Conservation (phyloP, 192 early-diverging fungal species). For the Podila epigama region DNA sequence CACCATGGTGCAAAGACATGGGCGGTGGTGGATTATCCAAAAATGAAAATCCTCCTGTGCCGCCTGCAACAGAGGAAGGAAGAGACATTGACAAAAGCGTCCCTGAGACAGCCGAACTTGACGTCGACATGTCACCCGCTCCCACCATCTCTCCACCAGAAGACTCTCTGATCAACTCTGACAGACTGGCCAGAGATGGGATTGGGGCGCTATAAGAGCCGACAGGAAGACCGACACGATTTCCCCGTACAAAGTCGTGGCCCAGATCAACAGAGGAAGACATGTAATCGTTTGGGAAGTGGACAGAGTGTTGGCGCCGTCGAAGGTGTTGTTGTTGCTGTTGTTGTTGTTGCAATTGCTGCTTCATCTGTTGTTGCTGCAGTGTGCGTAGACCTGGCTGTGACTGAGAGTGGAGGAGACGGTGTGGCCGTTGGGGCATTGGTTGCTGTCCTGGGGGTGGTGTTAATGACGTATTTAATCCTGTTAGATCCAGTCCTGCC, state of each 20-base stretch:
- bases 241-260: conserved; percentile 8
- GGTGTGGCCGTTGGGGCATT: conserved; percentile 17
- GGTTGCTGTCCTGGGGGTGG: conserved; percentile 16
- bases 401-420: conserved; percentile 43
- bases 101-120: conserved; percentile 21
- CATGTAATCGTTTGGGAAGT: conserved; percentile 37
- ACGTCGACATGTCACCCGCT: not conserved
- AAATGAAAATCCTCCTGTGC: conserved; percentile 38
- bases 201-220: conserved; percentile 40
- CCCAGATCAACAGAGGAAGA: conserved; percentile 34
- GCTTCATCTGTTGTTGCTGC: conserved; percentile 43
- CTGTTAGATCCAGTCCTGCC: not conserved
- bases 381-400: conserved; percentile 33
- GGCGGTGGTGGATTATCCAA: conserved; percentile 41
- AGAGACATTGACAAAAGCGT: conserved; percentile 40
- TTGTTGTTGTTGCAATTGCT: conserved; percentile 27
- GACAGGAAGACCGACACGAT: conserved; percentile 29
- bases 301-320: conserved; percentile 46
- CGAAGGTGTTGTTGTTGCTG: conserved; percentile 32
- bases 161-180: conserved; percentile 46
- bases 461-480: conserved; percentile 6
- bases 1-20: no score
- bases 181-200: conserved; percentile 40
- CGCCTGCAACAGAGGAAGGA: conserved; percentile 22
- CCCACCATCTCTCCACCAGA: conserved; percentile 9